phyloP scores from a whole-genome alignment of 345 rosid genomes.

The Brassica cretica region DNA sequence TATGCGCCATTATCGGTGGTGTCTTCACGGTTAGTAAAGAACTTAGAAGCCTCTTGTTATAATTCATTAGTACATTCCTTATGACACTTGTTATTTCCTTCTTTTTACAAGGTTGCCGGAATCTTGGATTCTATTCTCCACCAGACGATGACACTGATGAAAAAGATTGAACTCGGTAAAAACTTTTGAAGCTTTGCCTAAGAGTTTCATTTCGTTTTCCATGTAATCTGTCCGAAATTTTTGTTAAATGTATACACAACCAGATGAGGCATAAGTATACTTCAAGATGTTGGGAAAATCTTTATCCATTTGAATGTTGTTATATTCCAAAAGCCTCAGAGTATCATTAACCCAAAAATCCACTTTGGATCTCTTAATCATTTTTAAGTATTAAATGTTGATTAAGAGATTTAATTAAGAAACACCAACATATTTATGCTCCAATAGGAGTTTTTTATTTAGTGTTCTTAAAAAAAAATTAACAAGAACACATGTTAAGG shows the following conservation, averaged over 20 bases:
- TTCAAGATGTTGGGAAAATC: slow-evolving; percentile 11
- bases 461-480: too few relatives aligned
- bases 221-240: slow-evolving; percentile 10
- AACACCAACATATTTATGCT: too few relatives aligned
- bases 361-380: too few relatives aligned
- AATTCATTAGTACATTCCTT: not conserved
- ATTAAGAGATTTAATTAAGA: too few relatives aligned
- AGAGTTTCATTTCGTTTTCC: slow-evolving; percentile 10
- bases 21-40: slow-evolving; percentile 85
- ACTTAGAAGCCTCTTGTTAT: slow-evolving; percentile 1
- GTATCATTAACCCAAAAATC: too few relatives aligned
- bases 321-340: too few relatives aligned
- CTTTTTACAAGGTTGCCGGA: slow-evolving; percentile 79
- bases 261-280: not conserved
- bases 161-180: slow-evolving; percentile 91
- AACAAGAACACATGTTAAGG: too few relatives aligned
- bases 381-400: too few relatives aligned
- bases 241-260: slow-evolving; percentile 24
- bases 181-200: slow-evolving; percentile 55
- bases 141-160: slow-evolving; percentile 80
- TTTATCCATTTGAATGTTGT: not conserved
- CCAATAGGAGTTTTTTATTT: too few relatives aligned
- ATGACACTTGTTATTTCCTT: not conserved
- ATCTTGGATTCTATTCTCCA: slow-evolving; percentile 85
- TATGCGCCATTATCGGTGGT: slow-evolving; percentile 97